Evolutionary conservation across 1,284 basidiomycete genomes (phyloP).

Genomic region (Ceratobasidium sp.): DNA sequence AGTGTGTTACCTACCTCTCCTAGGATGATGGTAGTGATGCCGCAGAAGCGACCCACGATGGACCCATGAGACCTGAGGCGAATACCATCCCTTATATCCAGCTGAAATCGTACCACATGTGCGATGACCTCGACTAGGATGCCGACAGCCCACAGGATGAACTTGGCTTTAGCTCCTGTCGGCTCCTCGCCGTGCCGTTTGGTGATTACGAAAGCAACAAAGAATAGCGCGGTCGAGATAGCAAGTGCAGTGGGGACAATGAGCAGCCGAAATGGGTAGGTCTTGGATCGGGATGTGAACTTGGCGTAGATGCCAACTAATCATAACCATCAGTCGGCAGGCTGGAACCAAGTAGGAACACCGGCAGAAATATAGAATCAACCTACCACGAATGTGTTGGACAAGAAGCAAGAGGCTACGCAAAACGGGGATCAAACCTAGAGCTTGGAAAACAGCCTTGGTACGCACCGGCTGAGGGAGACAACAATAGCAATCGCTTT

Average conservation of each 20-base stretch:
- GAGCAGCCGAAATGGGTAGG: slow-evolving; percentile 7
- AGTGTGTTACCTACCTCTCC: slow-evolving; percentile 12
- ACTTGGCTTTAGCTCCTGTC: slow-evolving; percentile 11
- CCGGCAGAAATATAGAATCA: neutral
- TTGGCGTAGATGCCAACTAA: slow-evolving; percentile 14
- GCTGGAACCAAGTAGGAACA: neutral
- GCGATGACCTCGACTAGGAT: slow-evolving; percentile 14
- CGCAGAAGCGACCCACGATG: slow-evolving; percentile 10
- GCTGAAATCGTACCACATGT: slow-evolving; percentile 16
- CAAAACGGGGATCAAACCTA: neutral
- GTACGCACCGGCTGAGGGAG: slow-evolving; percentile 22
- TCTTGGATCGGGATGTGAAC: neutral
- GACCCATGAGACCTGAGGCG: slow-evolving; percentile 31
- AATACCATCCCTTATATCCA: slow-evolving; percentile 18
- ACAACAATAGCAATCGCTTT: slow-evolving; percentile 20
- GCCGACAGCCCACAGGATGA: slow-evolving; percentile 4
- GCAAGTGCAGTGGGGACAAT: slow-evolving; percentile 7
- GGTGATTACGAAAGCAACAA: slow-evolving; percentile 7
- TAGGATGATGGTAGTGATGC: slow-evolving; percentile 29
- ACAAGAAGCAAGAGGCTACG: neutral
- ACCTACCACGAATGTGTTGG: slow-evolving; percentile 28
- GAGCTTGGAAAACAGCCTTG: neutral
- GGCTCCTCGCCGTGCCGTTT: neutral
- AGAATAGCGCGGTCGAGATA: slow-evolving; percentile 11
- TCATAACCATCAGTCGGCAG: neutral